Conservation (phyloP, 768 basidiomycete genomes). For the Pholiota conissans region DNA sequence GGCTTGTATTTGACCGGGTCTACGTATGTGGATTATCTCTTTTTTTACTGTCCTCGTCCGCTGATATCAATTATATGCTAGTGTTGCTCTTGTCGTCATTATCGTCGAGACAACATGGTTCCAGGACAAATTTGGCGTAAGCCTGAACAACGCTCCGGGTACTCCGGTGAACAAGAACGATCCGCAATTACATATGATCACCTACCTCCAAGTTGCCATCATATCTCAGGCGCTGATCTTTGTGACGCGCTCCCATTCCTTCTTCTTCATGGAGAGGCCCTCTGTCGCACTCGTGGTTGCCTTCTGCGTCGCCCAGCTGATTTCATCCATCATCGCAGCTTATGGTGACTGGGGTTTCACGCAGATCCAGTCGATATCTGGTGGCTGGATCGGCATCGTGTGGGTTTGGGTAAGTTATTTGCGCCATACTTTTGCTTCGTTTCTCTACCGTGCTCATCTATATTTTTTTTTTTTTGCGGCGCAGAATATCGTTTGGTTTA, state of each 20-base stretch:
- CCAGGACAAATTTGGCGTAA: constrained; percentile 81
- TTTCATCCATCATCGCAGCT: constrained; percentile 94
- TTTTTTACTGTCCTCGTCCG: not conserved
- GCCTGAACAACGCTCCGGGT: constrained; percentile 31
- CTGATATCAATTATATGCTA: constrained; percentile 27
- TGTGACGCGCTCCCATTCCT: constrained; percentile 89
- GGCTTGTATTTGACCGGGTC: constrained; percentile 91
- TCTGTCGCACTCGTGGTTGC: constrained; percentile 90
- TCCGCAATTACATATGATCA: constrained; percentile 76
- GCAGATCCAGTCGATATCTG: constrained; percentile 73
- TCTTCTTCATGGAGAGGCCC: constrained; percentile 97
- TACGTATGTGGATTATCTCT: constrained; percentile 59
- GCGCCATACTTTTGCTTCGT: not conserved
- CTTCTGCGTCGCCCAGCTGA: constrained; percentile 90
- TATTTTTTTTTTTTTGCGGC: constrained; percentile 12
- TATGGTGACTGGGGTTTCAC: constrained; percentile 97
- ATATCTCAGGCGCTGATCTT: constrained; percentile 99
- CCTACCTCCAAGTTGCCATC: constrained; percentile 96
- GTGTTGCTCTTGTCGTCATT: constrained; percentile 75
- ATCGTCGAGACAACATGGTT: constrained; percentile 91
- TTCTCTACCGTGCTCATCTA: not conserved
- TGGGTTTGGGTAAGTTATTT: constrained; percentile 84
- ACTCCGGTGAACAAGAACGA: constrained; percentile 54
- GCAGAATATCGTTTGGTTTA: constrained; percentile 94
- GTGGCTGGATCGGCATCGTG: constrained; percentile 95